phyloP scores from a whole-genome alignment of 352 stramenopile genomes.

The Phytophthora litchii region DNA sequence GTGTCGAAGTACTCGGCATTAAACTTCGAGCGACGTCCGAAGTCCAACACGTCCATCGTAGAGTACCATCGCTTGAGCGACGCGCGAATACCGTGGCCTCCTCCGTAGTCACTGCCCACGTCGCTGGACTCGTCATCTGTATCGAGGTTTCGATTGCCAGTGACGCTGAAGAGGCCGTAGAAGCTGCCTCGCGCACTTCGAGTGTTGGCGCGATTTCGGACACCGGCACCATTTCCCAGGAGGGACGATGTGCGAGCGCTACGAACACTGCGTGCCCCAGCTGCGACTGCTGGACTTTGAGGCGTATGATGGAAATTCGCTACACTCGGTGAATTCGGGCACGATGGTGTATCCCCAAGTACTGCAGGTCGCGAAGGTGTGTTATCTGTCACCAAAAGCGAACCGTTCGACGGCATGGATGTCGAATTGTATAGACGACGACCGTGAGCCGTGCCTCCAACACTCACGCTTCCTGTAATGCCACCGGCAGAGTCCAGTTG shows the following conservation, averaged over 20 bases:
- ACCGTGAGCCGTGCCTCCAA: slow-evolving; percentile 23
- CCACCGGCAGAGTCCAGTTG: slow-evolving; percentile 36
- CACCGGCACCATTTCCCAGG: slow-evolving; percentile 20
- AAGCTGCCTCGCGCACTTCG: slow-evolving; percentile 43
- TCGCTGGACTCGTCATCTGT: slow-evolving; percentile 47
- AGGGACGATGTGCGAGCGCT: slow-evolving; percentile 32
- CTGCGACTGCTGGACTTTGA: slow-evolving; percentile 43
- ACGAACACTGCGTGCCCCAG: slow-evolving; percentile 31
- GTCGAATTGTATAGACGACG: slow-evolving; percentile 35
- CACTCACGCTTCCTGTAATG: slow-evolving; percentile 29
- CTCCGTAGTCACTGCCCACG: slow-evolving; percentile 52
- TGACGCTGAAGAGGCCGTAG: slow-evolving; percentile 38
- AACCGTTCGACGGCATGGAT: slow-evolving; percentile 42
- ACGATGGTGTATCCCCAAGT: slow-evolving; percentile 4
- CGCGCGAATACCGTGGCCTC: slow-evolving; percentile 53
- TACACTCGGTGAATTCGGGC: too few relatives aligned
- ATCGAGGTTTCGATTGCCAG: slow-evolving; percentile 29
- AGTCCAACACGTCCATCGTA: slow-evolving; percentile 70
- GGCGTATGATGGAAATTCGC: slow-evolving; percentile 49
- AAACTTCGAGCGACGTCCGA: slow-evolving; percentile 77
- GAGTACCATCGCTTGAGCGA: slow-evolving; percentile 83
- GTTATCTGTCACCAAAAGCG: slow-evolving; percentile 45
- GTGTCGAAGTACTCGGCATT: slow-evolving; percentile 80
- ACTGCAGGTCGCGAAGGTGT: slow-evolving; percentile 44
- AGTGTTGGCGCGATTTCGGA: slow-evolving; percentile 26